A percentile compares a stretch with the other conserved stretches of the same genome.
phyloP scores from a whole-genome alignment of 1,284 basidiomycete genomes.

The Mycena citricolor region DNA sequence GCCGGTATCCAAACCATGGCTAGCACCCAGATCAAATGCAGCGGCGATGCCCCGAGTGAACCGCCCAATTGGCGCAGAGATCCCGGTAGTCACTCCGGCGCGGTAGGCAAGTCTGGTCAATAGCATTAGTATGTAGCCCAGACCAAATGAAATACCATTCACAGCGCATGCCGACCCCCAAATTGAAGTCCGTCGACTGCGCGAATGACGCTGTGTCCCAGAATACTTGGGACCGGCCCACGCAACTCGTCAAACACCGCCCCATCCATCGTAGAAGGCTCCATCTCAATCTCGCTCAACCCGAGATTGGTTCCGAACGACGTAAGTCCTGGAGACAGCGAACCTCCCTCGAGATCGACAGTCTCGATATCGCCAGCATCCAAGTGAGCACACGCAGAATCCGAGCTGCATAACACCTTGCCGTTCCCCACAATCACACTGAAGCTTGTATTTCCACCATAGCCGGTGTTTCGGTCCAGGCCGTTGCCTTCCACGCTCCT shows the following conservation, averaged over 20 bases:
- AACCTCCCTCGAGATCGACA: constrained; percentile 37
- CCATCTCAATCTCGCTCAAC: constrained; percentile 59
- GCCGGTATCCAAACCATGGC: constrained; percentile 53
- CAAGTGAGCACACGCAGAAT: constrained; percentile 29
- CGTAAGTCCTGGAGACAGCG: constrained; percentile 50
- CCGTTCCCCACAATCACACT: constrained; percentile 44
- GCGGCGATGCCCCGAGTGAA: constrained; percentile 63
- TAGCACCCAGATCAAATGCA: constrained; percentile 59
- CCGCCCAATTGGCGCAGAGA: constrained; percentile 55
- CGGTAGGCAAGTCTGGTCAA: constrained; percentile 53
- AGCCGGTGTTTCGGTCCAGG: constrained; percentile 22
- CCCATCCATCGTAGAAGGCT: constrained; percentile 70
- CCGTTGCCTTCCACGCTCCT: constrained; percentile 25
- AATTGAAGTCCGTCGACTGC: constrained; percentile 47
- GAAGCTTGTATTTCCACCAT: constrained; percentile 27
- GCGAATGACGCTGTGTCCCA: constrained; percentile 33
- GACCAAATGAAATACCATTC: constrained; percentile 26
- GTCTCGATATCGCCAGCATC: constrained; percentile 19
- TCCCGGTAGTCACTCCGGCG: constrained; percentile 54
- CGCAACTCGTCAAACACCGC: constrained; percentile 49
- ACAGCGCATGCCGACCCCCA: constrained; percentile 66
- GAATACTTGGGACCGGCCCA: constrained; percentile 43
- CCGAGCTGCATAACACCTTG: constrained; percentile 37
- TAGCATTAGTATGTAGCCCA: not conserved
- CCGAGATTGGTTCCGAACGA: constrained; percentile 61